Evolutionary conservation across 179 eudicot genomes (phyloP).

Genomic region (Silene coronaria): DNA sequence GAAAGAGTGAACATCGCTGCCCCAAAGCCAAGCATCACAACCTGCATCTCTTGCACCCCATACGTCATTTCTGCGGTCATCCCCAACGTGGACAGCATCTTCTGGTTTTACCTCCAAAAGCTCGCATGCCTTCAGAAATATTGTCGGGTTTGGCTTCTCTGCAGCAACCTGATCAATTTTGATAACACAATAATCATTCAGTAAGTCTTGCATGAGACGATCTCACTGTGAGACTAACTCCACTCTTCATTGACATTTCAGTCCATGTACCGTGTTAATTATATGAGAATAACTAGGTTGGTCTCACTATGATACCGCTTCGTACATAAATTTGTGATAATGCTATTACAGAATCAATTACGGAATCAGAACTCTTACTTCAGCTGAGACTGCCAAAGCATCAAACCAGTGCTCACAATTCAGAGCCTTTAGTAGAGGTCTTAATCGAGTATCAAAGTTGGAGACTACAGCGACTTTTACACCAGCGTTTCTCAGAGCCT

Average conservation of each 20-base stretch:
- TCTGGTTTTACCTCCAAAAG: conserved; percentile 75
- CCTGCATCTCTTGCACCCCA: conserved; percentile 99
- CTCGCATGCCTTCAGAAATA: conserved; percentile 91
- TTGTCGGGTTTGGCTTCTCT: conserved; percentile 95
- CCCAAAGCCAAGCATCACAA: conserved; percentile 99
- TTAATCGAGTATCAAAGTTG: conserved; percentile 81
- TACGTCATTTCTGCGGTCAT: conserved; percentile 89
- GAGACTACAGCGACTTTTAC: conserved; percentile 89
- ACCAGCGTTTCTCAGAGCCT: conserved; percentile 66
- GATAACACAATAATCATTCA: neutral
- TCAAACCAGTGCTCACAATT: conserved; percentile 98
- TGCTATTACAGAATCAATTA: neutral
- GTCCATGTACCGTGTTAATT: no score
- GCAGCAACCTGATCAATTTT: conserved; percentile 63
- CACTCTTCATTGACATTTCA: neutral
- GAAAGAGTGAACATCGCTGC: conserved; percentile 85
- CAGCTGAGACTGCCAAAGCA: conserved; percentile 96
- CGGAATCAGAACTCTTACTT: conserved; percentile 38
- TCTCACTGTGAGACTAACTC: neutral
- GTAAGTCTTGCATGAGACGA: neutral
- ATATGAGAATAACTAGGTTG: neutral
- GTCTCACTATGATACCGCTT: neutral
- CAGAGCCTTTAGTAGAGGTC: conserved; percentile 72
- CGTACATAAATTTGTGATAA: neutral
- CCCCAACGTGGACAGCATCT: conserved; percentile 96